phyloP scores from a whole-genome alignment of 2,329 filamentous ascomycete genomes.

The Hypoxylon sp. region DNA sequence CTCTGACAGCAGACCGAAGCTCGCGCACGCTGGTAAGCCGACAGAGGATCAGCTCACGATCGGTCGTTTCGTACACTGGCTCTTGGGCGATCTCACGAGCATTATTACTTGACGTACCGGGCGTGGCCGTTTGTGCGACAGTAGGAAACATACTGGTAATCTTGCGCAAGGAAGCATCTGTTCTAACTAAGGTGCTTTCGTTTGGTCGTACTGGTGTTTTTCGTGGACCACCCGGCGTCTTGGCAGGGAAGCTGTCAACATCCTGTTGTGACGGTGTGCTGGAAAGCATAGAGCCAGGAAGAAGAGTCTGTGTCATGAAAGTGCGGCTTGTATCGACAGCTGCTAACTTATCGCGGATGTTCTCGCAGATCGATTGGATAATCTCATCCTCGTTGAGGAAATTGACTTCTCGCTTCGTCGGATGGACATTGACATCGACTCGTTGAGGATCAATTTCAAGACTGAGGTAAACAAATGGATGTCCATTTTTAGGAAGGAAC shows the following conservation, averaged over 20 bases:
- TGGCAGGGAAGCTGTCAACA: slow-evolving; percentile 52
- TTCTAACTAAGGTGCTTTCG: slow-evolving; percentile 91
- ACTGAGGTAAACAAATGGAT: slow-evolving; percentile 93
- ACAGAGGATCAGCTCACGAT: slow-evolving; percentile 78
- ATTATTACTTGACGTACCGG: slow-evolving; percentile 48
- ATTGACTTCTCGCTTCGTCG: slow-evolving; percentile 96
- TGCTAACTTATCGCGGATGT: slow-evolving; percentile 82
- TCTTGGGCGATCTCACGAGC: slow-evolving; percentile 52
- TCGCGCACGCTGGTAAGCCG: slow-evolving; percentile 88
- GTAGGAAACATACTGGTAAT: slow-evolving; percentile 96
- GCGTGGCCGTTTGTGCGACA: slow-evolving; percentile 57
- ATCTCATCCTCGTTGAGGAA: slow-evolving; percentile 99
- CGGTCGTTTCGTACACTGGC: slow-evolving; percentile 75
- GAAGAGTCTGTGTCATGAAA: slow-evolving; percentile 92
- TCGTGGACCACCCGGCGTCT: slow-evolving; percentile 55
- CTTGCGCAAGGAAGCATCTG: slow-evolving; percentile 89
- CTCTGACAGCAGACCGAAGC: slow-evolving; percentile 84
- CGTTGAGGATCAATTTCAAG: slow-evolving; percentile 92
- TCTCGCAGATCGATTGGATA: slow-evolving; percentile 84
- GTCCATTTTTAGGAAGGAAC: slow-evolving; percentile 93
- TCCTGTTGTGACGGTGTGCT: slow-evolving; percentile 49
- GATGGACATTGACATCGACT: slow-evolving; percentile 97
- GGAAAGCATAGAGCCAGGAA: slow-evolving; percentile 73
- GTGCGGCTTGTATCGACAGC: slow-evolving; percentile 94
- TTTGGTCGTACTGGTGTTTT: slow-evolving; percentile 72